These are phyloP conservation scores for Xerophyta viscosa DNA, from an alignment of 106 monocot genomes.

Conservation along the genomic window DNA sequence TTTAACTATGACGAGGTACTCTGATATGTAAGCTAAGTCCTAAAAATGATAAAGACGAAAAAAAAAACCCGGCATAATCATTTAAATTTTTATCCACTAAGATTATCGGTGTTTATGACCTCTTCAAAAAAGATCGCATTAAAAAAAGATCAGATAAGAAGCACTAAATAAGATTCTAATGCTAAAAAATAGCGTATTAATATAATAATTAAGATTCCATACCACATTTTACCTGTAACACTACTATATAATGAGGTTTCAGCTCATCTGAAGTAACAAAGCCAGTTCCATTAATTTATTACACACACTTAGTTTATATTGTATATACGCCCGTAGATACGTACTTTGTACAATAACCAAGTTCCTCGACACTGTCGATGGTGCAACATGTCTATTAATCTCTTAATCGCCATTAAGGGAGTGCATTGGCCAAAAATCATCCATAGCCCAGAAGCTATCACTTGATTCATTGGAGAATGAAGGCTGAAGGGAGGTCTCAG, in stretches of 20 bases:
- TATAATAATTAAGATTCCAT: background rate
- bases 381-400: background rate
- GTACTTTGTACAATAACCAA: background rate
- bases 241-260: background rate
- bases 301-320: background rate
- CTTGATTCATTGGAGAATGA: constrained; percentile 10
- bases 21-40: no score
- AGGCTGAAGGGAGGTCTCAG: background rate
- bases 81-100: no score
- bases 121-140: no score
- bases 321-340: background rate
- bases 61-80: no score
- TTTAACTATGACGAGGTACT: no score
- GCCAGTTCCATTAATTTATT: no score
- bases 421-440: constrained; percentile 27
- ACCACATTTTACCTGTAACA: no score
- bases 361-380: background rate
- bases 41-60: no score
- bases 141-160: no score
- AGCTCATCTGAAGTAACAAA: background rate
- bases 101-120: no score
- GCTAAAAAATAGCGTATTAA: no score
- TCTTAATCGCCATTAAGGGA: constrained; percentile 9
- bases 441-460: constrained; percentile 24
- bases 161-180: no score